Evolutionary conservation across 2,329 filamentous ascomycete genomes (phyloP).

Genomic region (Ophiostoma tasmaniense): DNA sequence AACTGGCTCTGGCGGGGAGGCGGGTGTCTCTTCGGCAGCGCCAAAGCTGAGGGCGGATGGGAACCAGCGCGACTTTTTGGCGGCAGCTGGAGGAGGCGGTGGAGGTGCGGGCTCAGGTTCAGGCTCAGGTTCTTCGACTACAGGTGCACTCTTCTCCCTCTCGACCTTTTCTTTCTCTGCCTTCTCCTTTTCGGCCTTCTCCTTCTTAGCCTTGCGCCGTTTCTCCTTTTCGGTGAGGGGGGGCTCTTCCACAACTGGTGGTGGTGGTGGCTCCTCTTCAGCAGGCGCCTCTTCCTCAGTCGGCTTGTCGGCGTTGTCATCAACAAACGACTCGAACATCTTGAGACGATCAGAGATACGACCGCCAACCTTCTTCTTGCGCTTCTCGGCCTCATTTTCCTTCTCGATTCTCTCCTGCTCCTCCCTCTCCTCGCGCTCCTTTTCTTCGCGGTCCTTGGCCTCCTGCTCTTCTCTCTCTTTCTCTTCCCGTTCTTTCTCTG

Average conservation of each 20-base stretch:
- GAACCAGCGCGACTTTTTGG: constrained; percentile 21
- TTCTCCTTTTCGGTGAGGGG: constrained; percentile 32
- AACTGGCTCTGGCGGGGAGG: constrained; percentile 9
- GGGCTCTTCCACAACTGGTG: constrained; percentile 29
- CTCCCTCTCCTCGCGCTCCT: not conserved
- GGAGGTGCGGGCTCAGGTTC: constrained; percentile 9
- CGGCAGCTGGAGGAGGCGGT: constrained; percentile 8
- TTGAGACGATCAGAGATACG: constrained; percentile 51
- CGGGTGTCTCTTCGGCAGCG: constrained; percentile 18
- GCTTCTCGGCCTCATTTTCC: not conserved
- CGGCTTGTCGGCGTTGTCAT: constrained; percentile 24
- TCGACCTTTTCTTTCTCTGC: constrained; percentile 28
- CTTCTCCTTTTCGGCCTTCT: constrained; percentile 19
- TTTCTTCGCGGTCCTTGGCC: not conserved
- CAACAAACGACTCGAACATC: constrained; percentile 42
- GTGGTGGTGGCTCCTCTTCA: constrained; percentile 27
- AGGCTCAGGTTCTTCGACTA: constrained; percentile 6
- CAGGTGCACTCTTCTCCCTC: constrained; percentile 23
- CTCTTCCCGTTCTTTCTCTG: not conserved
- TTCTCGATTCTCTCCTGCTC: constrained; percentile 7
- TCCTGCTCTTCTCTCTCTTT: not conserved
- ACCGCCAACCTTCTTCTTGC: constrained; percentile 39
- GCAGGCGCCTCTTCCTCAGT: constrained; percentile 12
- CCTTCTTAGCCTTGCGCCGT: constrained; percentile 8
- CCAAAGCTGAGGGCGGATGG: constrained; percentile 19